These are phyloP conservation scores for Gracilaria domingensis DNA, from an alignment of 23 red algal species.

Conservation along the genomic window DNA sequence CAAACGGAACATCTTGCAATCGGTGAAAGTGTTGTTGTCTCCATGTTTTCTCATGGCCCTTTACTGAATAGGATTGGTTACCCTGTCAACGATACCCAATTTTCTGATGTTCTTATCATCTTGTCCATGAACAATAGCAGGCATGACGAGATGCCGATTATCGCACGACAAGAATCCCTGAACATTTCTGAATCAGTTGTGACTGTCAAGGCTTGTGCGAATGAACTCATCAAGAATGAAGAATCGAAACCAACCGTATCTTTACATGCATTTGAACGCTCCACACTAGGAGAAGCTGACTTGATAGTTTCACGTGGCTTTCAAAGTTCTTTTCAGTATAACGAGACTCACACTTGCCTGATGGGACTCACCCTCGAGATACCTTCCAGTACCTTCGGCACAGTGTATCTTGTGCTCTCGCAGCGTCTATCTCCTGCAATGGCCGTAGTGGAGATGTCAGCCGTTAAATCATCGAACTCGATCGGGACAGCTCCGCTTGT, in stretches of 20 bases:
- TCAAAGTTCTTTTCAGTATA: not conserved
- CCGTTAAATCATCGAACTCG: not conserved
- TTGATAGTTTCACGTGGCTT: slow-evolving; percentile 13
- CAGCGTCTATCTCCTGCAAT: not conserved
- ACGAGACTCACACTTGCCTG: not conserved
- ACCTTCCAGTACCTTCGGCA: not conserved
- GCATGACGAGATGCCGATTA: not conserved
- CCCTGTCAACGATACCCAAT: not conserved
- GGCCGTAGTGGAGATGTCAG: not conserved
- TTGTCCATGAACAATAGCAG: slow-evolving; percentile 9
- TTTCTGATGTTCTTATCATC: slow-evolving; percentile 27
- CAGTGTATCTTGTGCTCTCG: slow-evolving; percentile 23
- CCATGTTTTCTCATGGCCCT: not conserved
- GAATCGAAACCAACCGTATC: not conserved
- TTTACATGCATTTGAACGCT: slow-evolving; percentile 3
- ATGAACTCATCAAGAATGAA: not conserved
- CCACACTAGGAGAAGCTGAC: not conserved
- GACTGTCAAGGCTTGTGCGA: not conserved
- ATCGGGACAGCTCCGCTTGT: not conserved
- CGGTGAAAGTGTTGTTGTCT: not conserved
- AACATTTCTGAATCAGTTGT: slow-evolving; percentile 13
- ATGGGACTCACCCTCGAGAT: slow-evolving; percentile 2
- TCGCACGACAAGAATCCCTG: not conserved
- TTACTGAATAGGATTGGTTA: slow-evolving; percentile 8
- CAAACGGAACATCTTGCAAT: not conserved